Base-by-base conservation (phyloP, 2,329 filamentous ascomycete species). In the Trichoderma sp. region DNA sequence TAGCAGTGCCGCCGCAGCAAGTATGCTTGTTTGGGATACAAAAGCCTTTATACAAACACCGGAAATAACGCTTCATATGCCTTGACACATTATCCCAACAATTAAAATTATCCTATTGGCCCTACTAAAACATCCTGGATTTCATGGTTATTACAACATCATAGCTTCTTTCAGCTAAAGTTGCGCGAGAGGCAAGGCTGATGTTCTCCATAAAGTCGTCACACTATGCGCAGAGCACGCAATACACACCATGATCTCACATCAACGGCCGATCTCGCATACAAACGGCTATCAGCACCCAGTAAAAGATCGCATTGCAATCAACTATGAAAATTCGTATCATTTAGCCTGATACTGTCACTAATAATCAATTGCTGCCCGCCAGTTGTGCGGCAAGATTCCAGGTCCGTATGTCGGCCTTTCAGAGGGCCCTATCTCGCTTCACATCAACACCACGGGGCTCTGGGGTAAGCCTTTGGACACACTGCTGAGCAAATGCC, bases 171-270 rank as follows among this genome's bases (percentile, higher is more conserved):
- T 61, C 36, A 32, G 34, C 62, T 59, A 59, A 34, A 15, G 28
- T 50, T 61, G 26, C 30, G 36, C 36, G n/a, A 43, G 12, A 50
- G 28, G 36, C 17, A 61, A 61, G 36, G 66, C 43, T 62, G 57
- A 62, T 69, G 67, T 62, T 32, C 20, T 30, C 26, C 36, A 47
- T 50, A 50, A 69, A 69, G 67, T 69, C 67, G 67, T 53, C 67
- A 69, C 67, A 61, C 57, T 62, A 62, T 50, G 57, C 57, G 39
- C 57, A 62, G 32, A 69, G 67, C 67, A 69, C 67, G 67, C 67
- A 69, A 69, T 69, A 62, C 57, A 50, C 57, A 69, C 67, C 67
- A 69, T 69, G 36, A 61, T 62, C 67, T 69, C 67, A 69, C 67
- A 61, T 62, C 57, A 61, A 69, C 57, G 67, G 67, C 67, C 67